phyloP scores from a whole-genome alignment of 108 stramenopile species.

The Cyclotella kingstonii region DNA sequence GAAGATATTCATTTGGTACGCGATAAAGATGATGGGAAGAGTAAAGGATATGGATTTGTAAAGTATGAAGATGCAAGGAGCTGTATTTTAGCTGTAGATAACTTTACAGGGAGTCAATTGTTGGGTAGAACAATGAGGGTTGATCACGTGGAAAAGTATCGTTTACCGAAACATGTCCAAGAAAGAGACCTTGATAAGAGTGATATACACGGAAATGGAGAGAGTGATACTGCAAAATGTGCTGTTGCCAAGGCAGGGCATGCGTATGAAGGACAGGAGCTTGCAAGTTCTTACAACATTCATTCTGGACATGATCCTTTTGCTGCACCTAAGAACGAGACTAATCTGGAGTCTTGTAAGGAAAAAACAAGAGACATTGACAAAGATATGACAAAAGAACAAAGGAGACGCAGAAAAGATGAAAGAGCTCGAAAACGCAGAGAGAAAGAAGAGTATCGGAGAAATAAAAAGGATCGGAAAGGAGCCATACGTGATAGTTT shows the following conservation, averaged over 20 bases:
- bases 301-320: constrained; percentile 91
- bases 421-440: constrained; percentile 40
- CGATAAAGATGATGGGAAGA: constrained; percentile 93
- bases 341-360: constrained; percentile 14
- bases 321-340: constrained; percentile 42
- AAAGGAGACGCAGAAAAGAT: constrained; percentile 51
- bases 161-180: constrained; percentile 86
- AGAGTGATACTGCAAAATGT: not conserved
- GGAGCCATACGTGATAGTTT: constrained; percentile 26
- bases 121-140: constrained; percentile 88
- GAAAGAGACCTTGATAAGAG: constrained; percentile 77
- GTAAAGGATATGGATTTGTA: constrained; percentile 82
- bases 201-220: constrained; percentile 16
- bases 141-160: constrained; percentile 97
- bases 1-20: constrained; percentile 96
- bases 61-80: constrained; percentile 92
- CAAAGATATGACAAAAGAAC: constrained; percentile 24
- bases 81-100: constrained; percentile 97
- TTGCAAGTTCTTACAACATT: constrained; percentile 71
- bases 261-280: constrained; percentile 84
- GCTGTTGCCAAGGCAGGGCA: constrained; percentile 63
- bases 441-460: constrained; percentile 46
- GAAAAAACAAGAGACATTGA: constrained; percentile 20
- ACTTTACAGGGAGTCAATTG: constrained; percentile 80
- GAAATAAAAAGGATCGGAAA: constrained; percentile 41